Percentiles rank a stretch among this genome's conserved stretches.
phyloP scores from a whole-genome alignment of 306 rosid genomes.

The Cercis canadensis region DNA sequence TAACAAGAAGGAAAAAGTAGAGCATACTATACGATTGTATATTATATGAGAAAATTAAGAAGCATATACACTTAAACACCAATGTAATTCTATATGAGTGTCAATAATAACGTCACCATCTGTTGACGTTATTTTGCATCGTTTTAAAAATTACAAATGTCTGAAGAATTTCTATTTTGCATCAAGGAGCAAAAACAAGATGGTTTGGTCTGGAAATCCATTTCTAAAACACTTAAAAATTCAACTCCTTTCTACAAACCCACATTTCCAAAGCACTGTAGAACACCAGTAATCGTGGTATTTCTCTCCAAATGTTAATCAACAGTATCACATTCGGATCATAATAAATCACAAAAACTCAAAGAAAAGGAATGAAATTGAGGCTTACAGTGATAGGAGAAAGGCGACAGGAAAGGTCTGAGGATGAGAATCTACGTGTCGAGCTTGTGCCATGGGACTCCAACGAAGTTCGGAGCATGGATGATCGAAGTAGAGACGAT shows the following conservation, averaged over 20 bases:
- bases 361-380: slow-evolving; percentile 22
- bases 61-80: too few relatives aligned
- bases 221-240: neutral
- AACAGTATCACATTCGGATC: neutral
- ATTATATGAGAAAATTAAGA: too few relatives aligned
- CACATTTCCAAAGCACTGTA: neutral
- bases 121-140: neutral
- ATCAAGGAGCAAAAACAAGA: neutral
- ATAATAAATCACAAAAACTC: neutral
- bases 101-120: too few relatives aligned
- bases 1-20: neutral
- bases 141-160: too few relatives aligned
- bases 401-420: slow-evolving; percentile 27
- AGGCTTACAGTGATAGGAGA: slow-evolving; percentile 46
- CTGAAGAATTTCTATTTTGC: neutral
- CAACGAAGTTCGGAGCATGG: slow-evolving; percentile 44
- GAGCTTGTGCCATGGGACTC: slow-evolving; percentile 29
- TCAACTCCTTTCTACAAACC: neutral
- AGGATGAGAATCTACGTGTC: slow-evolving; percentile 17
- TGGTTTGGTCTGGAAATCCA: neutral
- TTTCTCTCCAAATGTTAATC: neutral
- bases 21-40: neutral
- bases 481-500: slow-evolving; percentile 55
- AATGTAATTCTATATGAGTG: too few relatives aligned
- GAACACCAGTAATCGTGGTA: neutral